Percentiles rank a stretch among this genome's conserved stretches.
phyloP scores from a whole-genome alignment of 768 basidiomycete species.

The Phaffia australis region DNA sequence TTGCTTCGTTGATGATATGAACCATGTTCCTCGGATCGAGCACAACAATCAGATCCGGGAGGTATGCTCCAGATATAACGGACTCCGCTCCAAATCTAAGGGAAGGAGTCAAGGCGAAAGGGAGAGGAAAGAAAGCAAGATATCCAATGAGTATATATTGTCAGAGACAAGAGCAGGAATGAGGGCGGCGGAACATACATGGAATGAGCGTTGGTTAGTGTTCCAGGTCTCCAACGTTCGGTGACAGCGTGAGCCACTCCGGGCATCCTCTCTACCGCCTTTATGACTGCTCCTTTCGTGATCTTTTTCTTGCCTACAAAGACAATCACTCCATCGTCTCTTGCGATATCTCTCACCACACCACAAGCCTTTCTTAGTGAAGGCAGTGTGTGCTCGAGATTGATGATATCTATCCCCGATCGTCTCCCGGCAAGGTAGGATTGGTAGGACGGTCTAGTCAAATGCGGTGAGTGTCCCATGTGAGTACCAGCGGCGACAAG shows the following conservation, averaged over 20 bases:
- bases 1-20: conserved; percentile 82
- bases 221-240: conserved; percentile 89
- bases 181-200: conserved; percentile 31
- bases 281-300: conserved; percentile 59
- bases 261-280: conserved; percentile 61
- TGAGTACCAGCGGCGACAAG: conserved; percentile 88
- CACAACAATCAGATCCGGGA: conserved; percentile 80
- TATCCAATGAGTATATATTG: background rate
- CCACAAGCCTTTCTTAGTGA: conserved; percentile 81
- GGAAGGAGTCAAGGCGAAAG: background rate
- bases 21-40: conserved; percentile 75
- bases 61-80: conserved; percentile 33
- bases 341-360: conserved; percentile 69
- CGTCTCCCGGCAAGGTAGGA: conserved; percentile 90
- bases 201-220: conserved; percentile 60
- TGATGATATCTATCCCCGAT: conserved; percentile 80
- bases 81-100: conserved; percentile 36
- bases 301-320: conserved; percentile 55
- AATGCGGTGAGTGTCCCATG: conserved; percentile 67
- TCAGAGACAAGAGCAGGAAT: background rate
- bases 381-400: conserved; percentile 85
- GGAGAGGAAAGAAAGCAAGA: background rate
- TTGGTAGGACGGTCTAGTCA: conserved; percentile 79
- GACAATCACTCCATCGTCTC: conserved; percentile 69
- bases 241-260: conserved; percentile 71